phyloP scores from a whole-genome alignment of 1,139 yeast genomes.

The Nematodospora anomalae region DNA sequence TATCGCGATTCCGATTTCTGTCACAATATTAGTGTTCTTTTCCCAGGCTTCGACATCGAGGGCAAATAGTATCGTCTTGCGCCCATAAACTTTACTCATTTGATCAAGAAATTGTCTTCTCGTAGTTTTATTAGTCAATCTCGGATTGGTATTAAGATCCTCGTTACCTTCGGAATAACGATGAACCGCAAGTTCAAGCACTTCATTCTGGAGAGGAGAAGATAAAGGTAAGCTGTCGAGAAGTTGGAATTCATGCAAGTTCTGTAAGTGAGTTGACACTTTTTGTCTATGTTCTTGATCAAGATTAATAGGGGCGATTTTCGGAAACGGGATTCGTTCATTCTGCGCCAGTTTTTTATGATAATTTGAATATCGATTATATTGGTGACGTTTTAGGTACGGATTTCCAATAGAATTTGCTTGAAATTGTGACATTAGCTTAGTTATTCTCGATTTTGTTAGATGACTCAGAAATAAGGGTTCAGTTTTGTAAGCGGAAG shows the following conservation, averaged over 20 bases:
- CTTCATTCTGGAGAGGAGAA: background rate
- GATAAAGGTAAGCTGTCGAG: background rate
- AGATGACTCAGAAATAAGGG: no score
- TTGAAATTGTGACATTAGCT: no score
- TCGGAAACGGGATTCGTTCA: no score
- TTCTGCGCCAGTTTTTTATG: no score
- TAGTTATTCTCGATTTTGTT: no score
- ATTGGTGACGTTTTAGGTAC: no score
- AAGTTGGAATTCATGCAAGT: slow-evolving; percentile 2
- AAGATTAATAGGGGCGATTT: no score
- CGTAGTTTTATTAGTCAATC: slow-evolving; percentile 2
- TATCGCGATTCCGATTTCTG: slow-evolving; percentile 70
- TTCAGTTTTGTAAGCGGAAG: no score
- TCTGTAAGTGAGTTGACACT: slow-evolving; percentile 5
- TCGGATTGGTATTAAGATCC: slow-evolving; percentile 1
- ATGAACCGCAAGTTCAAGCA: slow-evolving; percentile 3
- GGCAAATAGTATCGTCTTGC: slow-evolving; percentile 45
- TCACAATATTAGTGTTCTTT: slow-evolving; percentile 40
- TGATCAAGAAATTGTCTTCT: slow-evolving; percentile 2
- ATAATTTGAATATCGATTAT: no score
- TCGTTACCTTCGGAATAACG: slow-evolving; percentile 1
- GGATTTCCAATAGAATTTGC: no score
- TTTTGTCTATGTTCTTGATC: slow-evolving; percentile 5
- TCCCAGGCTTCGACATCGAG: slow-evolving; percentile 74
- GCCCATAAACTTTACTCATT: slow-evolving; percentile 22